phyloP scores from a whole-genome alignment of 75 land plant genomes.

The Sequoia sempervirens region DNA sequence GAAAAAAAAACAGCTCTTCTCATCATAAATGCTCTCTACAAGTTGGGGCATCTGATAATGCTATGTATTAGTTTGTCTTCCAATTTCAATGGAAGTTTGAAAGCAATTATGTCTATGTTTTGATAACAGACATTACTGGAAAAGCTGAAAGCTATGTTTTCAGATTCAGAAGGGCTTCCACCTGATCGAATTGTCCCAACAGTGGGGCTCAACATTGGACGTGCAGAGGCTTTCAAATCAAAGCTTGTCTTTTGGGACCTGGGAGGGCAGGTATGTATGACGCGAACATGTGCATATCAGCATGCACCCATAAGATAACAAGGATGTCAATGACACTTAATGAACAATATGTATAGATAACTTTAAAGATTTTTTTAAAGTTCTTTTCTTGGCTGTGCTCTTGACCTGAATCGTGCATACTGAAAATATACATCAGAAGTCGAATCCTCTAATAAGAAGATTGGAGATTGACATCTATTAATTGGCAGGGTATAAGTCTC shows the following conservation, averaged over 20 bases:
- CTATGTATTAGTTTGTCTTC: constrained; percentile 7
- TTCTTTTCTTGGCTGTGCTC: neutral
- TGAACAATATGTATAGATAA: neutral
- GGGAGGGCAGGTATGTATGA: constrained; percentile 80
- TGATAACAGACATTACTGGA: constrained; percentile 72
- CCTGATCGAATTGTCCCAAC: constrained; percentile 97
- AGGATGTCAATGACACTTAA: neutral
- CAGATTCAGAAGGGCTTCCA: constrained; percentile 81
- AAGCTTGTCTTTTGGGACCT: constrained; percentile 97
- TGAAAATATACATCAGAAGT: neutral
- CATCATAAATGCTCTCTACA: neutral
- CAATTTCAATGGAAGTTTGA: neutral
- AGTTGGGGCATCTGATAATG: neutral
- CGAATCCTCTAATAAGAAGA: neutral
- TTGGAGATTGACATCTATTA: neutral
- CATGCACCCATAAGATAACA: neutral
- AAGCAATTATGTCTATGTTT: neutral
- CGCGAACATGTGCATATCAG: neutral
- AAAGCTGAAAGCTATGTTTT: constrained; percentile 73
- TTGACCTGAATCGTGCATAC: neutral
- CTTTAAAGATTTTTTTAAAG: neutral
- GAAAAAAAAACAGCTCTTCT: neutral
- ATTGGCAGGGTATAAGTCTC: neutral
- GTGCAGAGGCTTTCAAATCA: constrained; percentile 72
- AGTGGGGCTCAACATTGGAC: constrained; percentile 96